phyloP scores from a whole-genome alignment of 1,284 basidiomycete species.

The Laetiporus sulphureus region DNA sequence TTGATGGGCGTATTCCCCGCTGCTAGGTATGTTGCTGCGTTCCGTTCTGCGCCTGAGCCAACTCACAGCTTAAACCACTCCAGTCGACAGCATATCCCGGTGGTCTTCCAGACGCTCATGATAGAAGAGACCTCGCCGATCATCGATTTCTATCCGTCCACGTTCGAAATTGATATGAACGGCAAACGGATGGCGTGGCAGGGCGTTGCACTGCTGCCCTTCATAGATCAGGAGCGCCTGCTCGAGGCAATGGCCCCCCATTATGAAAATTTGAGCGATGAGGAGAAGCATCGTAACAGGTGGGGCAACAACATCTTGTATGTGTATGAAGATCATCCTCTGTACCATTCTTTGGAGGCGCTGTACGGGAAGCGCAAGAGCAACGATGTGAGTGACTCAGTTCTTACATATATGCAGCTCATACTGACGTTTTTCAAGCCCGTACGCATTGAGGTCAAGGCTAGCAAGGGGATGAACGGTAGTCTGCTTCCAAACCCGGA shows the following conservation, averaged over 20 bases:
- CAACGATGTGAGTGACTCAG: slow-evolving; percentile 48
- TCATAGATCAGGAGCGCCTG: slow-evolving; percentile 87
- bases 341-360: slow-evolving; percentile 84
- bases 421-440: slow-evolving; percentile 36
- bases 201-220: slow-evolving; percentile 93
- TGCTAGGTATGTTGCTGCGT: slow-evolving; percentile 53
- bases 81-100: slow-evolving; percentile 86
- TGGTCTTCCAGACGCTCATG: slow-evolving; percentile 88
- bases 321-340: slow-evolving; percentile 76
- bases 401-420: neutral
- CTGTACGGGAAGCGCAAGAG: slow-evolving; percentile 87
- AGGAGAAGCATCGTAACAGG: slow-evolving; percentile 79
- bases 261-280: slow-evolving; percentile 72
- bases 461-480: slow-evolving; percentile 80
- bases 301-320: slow-evolving; percentile 87
- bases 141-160: slow-evolving; percentile 91
- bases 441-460: slow-evolving; percentile 57
- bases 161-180: slow-evolving; percentile 99
- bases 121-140: slow-evolving; percentile 84
- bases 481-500: slow-evolving; percentile 78
- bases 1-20: slow-evolving; percentile 98
- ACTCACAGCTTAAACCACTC: slow-evolving; percentile 5
- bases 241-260: slow-evolving; percentile 76
- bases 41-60: neutral
- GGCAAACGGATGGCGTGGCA: slow-evolving; percentile 99